Evolutionary conservation across 371 early-diverging fungal species (phyloP), one percentile per base, ranked within the genome.

Genomic region (Mortierella sp.): DNA sequence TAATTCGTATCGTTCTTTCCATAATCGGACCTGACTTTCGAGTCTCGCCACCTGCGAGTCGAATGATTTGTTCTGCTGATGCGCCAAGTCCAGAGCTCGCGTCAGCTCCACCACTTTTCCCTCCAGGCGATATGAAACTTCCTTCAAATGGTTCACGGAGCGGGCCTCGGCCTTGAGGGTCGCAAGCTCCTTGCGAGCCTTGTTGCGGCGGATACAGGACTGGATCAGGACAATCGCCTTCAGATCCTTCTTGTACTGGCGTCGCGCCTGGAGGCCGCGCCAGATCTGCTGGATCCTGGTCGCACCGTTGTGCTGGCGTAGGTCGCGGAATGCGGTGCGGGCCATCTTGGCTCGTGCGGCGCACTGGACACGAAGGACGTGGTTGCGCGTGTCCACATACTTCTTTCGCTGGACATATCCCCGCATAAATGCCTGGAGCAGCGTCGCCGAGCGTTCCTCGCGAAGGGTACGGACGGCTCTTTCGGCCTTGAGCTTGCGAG

Each of bases 101-200:
- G 97, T 95, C 60, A 98, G 84, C 80, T 93, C 95, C 54, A 98
- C 90, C 52, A 99, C 93, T 86, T 97, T 98, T 84, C 89, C 93
- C 79, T 99, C 98, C 8, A 99, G 85, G 80, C 92, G 90, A 81
- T 93, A 92, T 6, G 96, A 94, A 15, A 92, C 87, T 73, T 97
- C 95, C 79, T 95, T 93, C 76, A 96, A 87, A 72, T 96, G 97
- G 47, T 88, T 92, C 6, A 94, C 94, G 21, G 95, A 94, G 49
- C 92, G 83, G 12, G 94, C 93, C 78, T 99, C 98, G 23, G 85
- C 87, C 68, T 93, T 90, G 50, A 92, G 83, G 44, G 63, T 42
- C n/a, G 78, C 69, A 46, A 95, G 81, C 54, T 82, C 82, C 60
- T 84, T 82, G 28, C 80, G 75, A 21, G 98, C 97, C 31, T 73